Evolutionary conservation across 208 protist species (phyloP).

Genomic region (Trypanosoma theileri): DNA sequence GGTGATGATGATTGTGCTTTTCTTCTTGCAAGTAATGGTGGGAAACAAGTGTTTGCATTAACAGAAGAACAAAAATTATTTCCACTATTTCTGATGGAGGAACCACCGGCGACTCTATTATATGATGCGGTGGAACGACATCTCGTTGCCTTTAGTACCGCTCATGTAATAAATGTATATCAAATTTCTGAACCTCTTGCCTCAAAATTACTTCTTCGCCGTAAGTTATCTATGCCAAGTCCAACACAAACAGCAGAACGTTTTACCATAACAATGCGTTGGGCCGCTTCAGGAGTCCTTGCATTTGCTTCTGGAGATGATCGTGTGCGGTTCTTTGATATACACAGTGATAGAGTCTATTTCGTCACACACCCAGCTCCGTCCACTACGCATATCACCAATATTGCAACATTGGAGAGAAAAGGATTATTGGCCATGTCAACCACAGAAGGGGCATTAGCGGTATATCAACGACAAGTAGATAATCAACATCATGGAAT

Average conservation of each 20-base stretch:
- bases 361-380: conserved; percentile 56
- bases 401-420: conserved; percentile 37
- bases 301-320: conserved; percentile 82
- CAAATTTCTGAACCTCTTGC: conserved; percentile 49
- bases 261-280: conserved; percentile 65
- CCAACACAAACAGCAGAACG: conserved; percentile 25
- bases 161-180: conserved; percentile 68
- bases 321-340: conserved; percentile 80
- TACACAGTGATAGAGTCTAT: conserved; percentile 72
- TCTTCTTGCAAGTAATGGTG: conserved; percentile 48
- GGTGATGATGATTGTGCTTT: conserved; percentile 74
- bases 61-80: conserved; percentile 73
- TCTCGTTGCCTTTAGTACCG: conserved; percentile 67
- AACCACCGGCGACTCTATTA: conserved; percentile 53
- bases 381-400: conserved; percentile 48
- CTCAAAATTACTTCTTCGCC: conserved; percentile 44
- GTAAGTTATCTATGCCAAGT: conserved; percentile 63
- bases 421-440: conserved; percentile 54
- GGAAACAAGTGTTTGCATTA: conserved; percentile 40
- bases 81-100: conserved; percentile 46
- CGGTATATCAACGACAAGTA: conserved; percentile 46
- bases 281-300: conserved; percentile 64
- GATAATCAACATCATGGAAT: not conserved
- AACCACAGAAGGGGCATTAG: conserved; percentile 68
- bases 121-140: conserved; percentile 62